Evolutionary conservation across 441 rosid species (phyloP), one percentile per base, ranked within the genome.

Genomic region (Syzygium syzygioides): DNA sequence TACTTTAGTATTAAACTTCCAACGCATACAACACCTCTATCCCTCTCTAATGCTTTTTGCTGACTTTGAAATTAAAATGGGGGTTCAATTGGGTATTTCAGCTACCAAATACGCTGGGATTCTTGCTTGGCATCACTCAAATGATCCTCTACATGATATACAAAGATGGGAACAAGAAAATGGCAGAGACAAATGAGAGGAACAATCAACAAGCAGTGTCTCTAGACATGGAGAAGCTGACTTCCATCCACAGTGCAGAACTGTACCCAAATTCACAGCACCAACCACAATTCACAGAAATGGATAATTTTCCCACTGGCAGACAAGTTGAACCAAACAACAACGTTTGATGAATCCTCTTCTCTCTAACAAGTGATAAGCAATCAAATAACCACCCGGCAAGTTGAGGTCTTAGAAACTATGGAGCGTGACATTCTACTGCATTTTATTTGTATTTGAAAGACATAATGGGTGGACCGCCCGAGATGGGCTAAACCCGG

Each of bases 71-170:
- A 41, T 20, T 20, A 68, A 68, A 4, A 34, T 68, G 79, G 26
- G 48, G 25, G 14, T 19, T 26, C 26, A 30, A 87, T 30, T 56
- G 57, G 50, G 23, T 17, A 56, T 55, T 79, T 55, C 95, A 96
- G 98, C 57, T 94, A 66, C 98, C 98, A 83, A 97, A 95, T 90
- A 91, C 94, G 60, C 86, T 94, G 45, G 98, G 98, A 14, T 95
- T 96, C 88, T 34, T 94, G 57, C 90, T 96, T 66, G 98, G 98
- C 79, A 34, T 94, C 71, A 89, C 94, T 62, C 99, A 97, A 90
- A 95, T 97, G 94, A 88, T 93, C 86, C 89, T 97, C 23, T 97
- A 97, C 92, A 52, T 92, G 54, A 60, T 93, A 55, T 96, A 95
- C 93, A 93, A 90, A 86, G 89, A 92, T 53, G 66, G 93, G 53